Evolutionary conservation across 805 yeast species (phyloP), one percentile per base, ranked within the genome.

Genomic region (Suhomyces prunicola): DNA sequence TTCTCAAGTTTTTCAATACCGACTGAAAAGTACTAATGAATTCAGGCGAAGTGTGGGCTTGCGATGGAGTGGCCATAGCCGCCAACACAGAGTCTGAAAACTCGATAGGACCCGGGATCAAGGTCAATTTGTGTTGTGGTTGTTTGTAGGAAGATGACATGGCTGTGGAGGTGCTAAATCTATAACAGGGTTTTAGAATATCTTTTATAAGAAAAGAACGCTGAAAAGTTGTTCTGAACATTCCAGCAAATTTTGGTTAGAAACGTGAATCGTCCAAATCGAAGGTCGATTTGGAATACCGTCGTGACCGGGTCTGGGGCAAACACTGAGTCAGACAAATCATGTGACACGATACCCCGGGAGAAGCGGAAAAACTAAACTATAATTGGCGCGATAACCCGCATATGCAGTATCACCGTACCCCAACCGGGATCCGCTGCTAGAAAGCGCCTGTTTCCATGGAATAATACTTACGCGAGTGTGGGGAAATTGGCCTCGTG

Each of bases 101-200:
- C 71, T 86, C 90, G 65, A 90, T 85, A 55, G 96, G 96, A 39
- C 96, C 96, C 17, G 96, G 94, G 60, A 89, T 87, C 75, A 89
- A 74, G 60, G 78, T 77, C 70, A 73, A 74, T 61, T 72, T 73
- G 62, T 75, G 80, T 54, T 67, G 69, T 23, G 74, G 68, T 61
- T 76, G 79, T 57, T 74, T 71, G 62, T 70, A 73, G 19, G 71
- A 70, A 29, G 58, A 63, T 26, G 72, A 60, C 77, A 73, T 73
- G n/a, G 52, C 60, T 45, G 48, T 13, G 31, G 35, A 19, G 33
- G 41, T 40, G 36, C 50, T 47, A 33, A 46, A 33, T 24, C 40
- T 35, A 29, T 31, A 15, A n/a, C 27, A 27, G 23, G 48, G 12
- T 17, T 39, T 39, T 19, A 19, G 19, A 15, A 46, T 46, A 15